These are phyloP conservation scores for Chaetoscypha palmicola DNA, from an alignment of 2,329 filamentous ascomycete genomes.

Conservation along the genomic window DNA sequence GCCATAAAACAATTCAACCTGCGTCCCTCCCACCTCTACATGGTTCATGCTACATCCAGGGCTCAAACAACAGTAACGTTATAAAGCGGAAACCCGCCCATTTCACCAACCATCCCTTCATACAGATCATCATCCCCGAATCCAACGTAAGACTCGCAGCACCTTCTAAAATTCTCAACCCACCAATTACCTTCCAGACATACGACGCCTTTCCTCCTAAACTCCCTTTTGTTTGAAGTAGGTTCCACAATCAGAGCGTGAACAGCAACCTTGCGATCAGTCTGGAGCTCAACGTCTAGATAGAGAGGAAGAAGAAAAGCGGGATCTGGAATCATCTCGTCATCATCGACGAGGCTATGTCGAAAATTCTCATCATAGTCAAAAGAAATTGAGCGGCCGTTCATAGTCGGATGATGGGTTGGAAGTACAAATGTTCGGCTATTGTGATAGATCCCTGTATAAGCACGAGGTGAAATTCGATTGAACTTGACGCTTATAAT, in stretches of 20 bases:
- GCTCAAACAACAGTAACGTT: conserved; percentile 8
- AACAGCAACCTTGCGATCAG: background rate
- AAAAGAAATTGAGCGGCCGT: background rate
- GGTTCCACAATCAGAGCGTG: conserved; percentile 4
- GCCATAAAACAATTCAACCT: too few relatives aligned
- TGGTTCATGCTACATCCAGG: background rate
- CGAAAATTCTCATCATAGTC: background rate
- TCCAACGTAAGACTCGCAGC: background rate
- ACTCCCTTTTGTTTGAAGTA: conserved; percentile 2
- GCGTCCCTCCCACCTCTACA: too few relatives aligned
- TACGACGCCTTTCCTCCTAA: conserved; percentile 1
- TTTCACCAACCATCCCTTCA: conserved; percentile 2
- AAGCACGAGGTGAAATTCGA: background rate
- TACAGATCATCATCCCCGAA: conserved; percentile 1
- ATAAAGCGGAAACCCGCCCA: conserved; percentile 3
- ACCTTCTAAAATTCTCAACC: conserved; percentile 1
- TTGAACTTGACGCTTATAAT: background rate
- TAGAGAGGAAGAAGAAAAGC: conserved; percentile 3
- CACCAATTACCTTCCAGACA: conserved; percentile 1
- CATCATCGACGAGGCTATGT: background rate
- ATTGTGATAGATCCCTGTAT: background rate
- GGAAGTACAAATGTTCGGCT: background rate
- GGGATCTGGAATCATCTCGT: background rate
- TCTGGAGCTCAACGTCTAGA: background rate
- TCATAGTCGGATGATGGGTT: background rate